Conservation (phyloP, 2,329 filamentous ascomycete genomes). For the Didymella pomorum region DNA sequence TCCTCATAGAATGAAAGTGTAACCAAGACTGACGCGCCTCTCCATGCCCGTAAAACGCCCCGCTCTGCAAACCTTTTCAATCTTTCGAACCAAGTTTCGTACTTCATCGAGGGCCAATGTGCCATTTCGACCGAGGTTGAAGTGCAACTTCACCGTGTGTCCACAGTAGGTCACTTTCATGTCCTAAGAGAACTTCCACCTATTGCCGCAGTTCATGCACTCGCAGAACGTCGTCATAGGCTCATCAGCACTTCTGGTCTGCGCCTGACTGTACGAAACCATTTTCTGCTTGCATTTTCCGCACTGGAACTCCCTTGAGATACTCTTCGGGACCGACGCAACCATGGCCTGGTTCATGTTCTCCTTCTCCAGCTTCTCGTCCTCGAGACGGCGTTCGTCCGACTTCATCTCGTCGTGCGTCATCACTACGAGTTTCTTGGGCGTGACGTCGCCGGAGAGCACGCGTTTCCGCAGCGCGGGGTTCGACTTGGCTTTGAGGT, state of each 20-base stretch:
- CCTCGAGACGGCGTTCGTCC: constrained; percentile 77
- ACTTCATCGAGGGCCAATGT: neutral
- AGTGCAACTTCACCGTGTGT: neutral
- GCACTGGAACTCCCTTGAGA: constrained; percentile 87
- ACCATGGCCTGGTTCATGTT: constrained; percentile 99
- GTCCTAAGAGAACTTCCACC: constrained; percentile 57
- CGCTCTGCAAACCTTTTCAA: constrained; percentile 20
- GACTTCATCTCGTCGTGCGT: constrained; percentile 90
- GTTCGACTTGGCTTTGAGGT: constrained; percentile 93
- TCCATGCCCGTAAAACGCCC: constrained; percentile 24
- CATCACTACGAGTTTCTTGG: constrained; percentile 84
- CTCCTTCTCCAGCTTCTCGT: constrained; percentile 80
- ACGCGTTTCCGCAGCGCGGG: constrained; percentile 77
- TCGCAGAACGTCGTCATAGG: constrained; percentile 70
- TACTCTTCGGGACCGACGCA: constrained; percentile 87
- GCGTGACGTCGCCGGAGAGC: constrained; percentile 73
- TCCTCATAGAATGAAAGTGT: neutral
- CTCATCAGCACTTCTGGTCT: constrained; percentile 95
- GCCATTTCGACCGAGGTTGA: neutral
- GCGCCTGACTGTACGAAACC: constrained; percentile 95
- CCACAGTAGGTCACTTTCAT: neutral
- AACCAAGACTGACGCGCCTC: constrained; percentile 14
- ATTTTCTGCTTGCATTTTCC: constrained; percentile 91
- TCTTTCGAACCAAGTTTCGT: neutral
- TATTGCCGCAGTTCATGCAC: constrained; percentile 60